Percentiles rank a stretch among this genome's conserved stretches.
Evolutionary conservation across 2,329 filamentous ascomycete genomes (phyloP).

Genomic region (Colletotrichum sp.): DNA sequence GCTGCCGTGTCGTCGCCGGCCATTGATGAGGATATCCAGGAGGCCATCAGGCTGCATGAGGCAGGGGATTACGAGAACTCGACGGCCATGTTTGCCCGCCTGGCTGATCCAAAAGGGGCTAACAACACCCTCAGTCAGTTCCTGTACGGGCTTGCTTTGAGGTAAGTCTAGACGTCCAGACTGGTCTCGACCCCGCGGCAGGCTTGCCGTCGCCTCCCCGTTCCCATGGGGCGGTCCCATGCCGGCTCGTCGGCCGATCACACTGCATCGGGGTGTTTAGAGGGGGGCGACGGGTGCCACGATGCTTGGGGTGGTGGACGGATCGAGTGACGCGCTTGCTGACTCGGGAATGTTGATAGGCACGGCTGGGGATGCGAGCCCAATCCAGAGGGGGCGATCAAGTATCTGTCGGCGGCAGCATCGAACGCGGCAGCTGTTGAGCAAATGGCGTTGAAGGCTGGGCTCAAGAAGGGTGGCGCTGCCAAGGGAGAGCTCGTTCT

Average conservation of each 20-base stretch:
- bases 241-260: not conserved
- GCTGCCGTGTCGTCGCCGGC: constrained; percentile 51
- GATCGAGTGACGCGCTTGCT: not conserved
- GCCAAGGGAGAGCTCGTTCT: constrained; percentile 96
- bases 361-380: constrained; percentile 91
- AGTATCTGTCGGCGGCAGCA: constrained; percentile 86
- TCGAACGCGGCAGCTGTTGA: constrained; percentile 90
- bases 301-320: not conserved
- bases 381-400: constrained; percentile 75
- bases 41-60: constrained; percentile 95
- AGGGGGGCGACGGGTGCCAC: not conserved
- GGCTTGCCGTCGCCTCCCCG: not conserved
- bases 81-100: constrained; percentile 81
- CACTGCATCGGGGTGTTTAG: not conserved
- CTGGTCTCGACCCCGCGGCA: not conserved
- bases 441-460: constrained; percentile 81
- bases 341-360: constrained; percentile 49
- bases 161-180: constrained; percentile 56
- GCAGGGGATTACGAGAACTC: constrained; percentile 78
- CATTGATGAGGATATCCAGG: constrained; percentile 79
- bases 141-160: constrained; percentile 88
- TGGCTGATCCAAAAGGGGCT: constrained; percentile 83
- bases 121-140: constrained; percentile 97
- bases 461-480: constrained; percentile 89
- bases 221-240: not conserved